Conservation (phyloP, 495 filamentous ascomycete genomes). For the Daldinia caldariorum region DNA sequence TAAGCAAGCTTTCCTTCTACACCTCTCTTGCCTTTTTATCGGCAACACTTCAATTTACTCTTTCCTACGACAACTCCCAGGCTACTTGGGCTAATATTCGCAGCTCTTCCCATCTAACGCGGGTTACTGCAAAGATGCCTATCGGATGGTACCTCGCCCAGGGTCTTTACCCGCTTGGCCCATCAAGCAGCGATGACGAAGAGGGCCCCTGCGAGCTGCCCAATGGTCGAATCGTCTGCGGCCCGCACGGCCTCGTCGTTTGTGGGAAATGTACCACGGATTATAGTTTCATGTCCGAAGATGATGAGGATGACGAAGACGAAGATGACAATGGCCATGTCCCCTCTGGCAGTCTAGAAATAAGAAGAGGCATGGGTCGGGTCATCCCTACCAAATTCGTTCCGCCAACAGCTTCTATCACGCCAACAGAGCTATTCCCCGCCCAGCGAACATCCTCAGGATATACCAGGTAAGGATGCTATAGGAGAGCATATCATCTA, state of each 20-base stretch:
- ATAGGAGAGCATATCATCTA: not conserved
- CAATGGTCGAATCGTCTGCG: conserved; percentile 43
- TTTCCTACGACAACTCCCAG: not conserved
- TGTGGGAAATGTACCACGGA: not conserved
- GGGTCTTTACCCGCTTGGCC: conserved; percentile 17
- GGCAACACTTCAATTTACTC: too few species aligned
- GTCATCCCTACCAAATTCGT: conserved; percentile 46
- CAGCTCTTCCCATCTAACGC: not conserved
- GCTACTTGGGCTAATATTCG: not conserved
- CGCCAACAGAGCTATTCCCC: conserved; percentile 42
- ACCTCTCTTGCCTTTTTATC: too few species aligned
- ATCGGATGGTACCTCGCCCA: conserved; percentile 25
- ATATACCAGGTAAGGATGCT: conserved; percentile 27
- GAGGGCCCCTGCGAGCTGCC: conserved; percentile 45
- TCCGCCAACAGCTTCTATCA: conserved; percentile 33
- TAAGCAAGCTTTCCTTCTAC: too few species aligned
- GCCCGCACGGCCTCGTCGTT: conserved; percentile 33
- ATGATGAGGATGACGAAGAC: not conserved
- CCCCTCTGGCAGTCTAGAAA: not conserved
- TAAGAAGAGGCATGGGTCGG: conserved; percentile 44
- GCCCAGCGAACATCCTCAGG: conserved; percentile 12
- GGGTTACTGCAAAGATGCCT: conserved; percentile 21
- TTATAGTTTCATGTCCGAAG: not conserved
- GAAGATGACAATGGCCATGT: not conserved
- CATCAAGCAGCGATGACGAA: conserved; percentile 38